Conservation (phyloP, 2,329 filamentous ascomycete species). For the Diaporthe sp. region DNA sequence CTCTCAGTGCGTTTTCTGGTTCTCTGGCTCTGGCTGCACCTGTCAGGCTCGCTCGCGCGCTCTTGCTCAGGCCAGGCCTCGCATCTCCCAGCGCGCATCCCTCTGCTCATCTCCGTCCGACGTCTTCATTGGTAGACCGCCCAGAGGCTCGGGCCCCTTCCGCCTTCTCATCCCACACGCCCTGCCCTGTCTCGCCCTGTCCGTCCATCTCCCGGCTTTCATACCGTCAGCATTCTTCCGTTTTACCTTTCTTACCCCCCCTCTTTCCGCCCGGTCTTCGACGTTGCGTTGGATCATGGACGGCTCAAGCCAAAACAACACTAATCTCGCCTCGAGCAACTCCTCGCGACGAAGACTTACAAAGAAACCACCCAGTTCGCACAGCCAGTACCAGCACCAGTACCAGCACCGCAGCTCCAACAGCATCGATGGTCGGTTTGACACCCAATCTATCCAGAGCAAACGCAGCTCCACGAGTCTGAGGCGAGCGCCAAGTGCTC, state of each 20-base stretch:
- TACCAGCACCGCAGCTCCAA: constrained; percentile 60
- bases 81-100: constrained; percentile 23
- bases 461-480: constrained; percentile 75
- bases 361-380: constrained; percentile 69
- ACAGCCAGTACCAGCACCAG: constrained; percentile 57
- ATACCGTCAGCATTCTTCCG: constrained; percentile 39
- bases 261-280: constrained; percentile 27
- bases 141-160: constrained; percentile 36
- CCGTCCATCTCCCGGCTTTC: constrained; percentile 37
- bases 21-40: constrained; percentile 22
- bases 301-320: constrained; percentile 52
- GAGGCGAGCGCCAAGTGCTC: constrained; percentile 71
- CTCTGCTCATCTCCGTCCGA: constrained; percentile 29
- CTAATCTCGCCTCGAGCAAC: constrained; percentile 55
- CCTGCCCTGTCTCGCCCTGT: constrained; percentile 31
- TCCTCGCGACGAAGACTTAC: constrained; percentile 71
- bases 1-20: constrained; percentile 25
- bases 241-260: constrained; percentile 35
- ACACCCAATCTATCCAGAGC: constrained; percentile 70
- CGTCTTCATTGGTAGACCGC: constrained; percentile 30
- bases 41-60: constrained; percentile 25
- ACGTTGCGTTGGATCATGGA: constrained; percentile 58
- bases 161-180: constrained; percentile 34
- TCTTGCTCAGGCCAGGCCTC: constrained; percentile 24
- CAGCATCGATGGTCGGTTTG: constrained; percentile 66